Evolutionary conservation across 2,329 filamentous ascomycete species (phyloP).

Genomic region (Ascocoryne sarcoides): DNA sequence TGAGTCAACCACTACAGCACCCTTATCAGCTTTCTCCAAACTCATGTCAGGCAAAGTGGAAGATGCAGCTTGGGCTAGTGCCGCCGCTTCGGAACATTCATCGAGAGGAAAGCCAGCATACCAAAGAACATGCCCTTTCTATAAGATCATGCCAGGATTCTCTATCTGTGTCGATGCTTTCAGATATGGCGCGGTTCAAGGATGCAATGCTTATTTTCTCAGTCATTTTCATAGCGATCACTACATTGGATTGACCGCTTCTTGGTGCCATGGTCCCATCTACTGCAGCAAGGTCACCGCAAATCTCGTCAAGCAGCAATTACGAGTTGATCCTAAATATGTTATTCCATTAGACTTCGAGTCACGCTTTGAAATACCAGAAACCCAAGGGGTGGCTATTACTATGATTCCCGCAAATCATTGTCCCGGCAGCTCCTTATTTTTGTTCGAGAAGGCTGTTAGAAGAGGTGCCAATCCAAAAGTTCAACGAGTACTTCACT

Average conservation of each 20-base stretch:
- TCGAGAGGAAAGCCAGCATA: constrained; percentile 80
- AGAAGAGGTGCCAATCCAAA: constrained; percentile 51
- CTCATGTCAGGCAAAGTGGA: constrained; percentile 91
- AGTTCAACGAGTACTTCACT: constrained; percentile 78
- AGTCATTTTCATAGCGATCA: constrained; percentile 98
- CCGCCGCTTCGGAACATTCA: constrained; percentile 69
- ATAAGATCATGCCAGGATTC: constrained; percentile 93
- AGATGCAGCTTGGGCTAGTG: constrained; percentile 79
- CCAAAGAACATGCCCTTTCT: constrained; percentile 89
- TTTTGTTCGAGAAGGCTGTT: constrained; percentile 76
- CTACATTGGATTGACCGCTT: constrained; percentile 82
- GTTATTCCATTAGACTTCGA: constrained; percentile 83
- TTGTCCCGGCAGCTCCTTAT: constrained; percentile 89
- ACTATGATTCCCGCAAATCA: constrained; percentile 97
- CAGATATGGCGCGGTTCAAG: constrained; percentile 85
- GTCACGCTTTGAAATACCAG: constrained; percentile 65
- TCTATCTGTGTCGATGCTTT: constrained; percentile 94
- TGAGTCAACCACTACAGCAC: constrained; percentile 30
- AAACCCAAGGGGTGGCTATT: constrained; percentile 72
- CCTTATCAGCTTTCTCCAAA: constrained; percentile 74
- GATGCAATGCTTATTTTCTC: constrained; percentile 89
- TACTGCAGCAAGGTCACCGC: constrained; percentile 92
- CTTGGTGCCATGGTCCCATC: constrained; percentile 88
- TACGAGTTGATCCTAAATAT: constrained; percentile 79
- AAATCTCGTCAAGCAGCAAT: constrained; percentile 77